Conservation (phyloP, 1,284 basidiomycete species). For the Xerocomus nothofagi region DNA sequence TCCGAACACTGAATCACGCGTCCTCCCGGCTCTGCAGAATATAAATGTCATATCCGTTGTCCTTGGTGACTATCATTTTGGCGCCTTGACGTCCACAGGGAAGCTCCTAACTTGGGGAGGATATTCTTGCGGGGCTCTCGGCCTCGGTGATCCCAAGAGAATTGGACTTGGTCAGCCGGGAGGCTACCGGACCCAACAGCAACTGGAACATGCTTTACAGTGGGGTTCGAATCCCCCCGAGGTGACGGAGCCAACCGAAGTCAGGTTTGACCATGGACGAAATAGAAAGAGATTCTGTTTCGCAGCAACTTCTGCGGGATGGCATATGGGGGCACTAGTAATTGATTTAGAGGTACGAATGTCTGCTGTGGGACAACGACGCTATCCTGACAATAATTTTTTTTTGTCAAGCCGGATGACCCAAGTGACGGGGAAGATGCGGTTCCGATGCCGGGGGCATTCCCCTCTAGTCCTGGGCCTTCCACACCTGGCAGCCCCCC, state of each 20-base stretch:
- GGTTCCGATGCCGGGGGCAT: slow-evolving; percentile 28
- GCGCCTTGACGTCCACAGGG: slow-evolving; percentile 77
- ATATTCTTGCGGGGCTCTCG: slow-evolving; percentile 78
- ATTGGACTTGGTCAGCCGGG: slow-evolving; percentile 59
- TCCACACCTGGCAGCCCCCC: slow-evolving; percentile 10
- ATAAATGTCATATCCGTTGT: slow-evolving; percentile 78
- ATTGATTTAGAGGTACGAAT: slow-evolving; percentile 70
- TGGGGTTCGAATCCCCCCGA: slow-evolving; percentile 40
- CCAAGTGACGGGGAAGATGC: slow-evolving; percentile 15
- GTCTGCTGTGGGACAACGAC: not conserved
- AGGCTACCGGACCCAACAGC: slow-evolving; percentile 47
- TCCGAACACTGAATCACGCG: slow-evolving; percentile 47
- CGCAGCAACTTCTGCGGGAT: slow-evolving; percentile 75
- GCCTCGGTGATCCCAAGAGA: slow-evolving; percentile 69
- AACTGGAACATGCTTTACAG: slow-evolving; percentile 35
- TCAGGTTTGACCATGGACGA: slow-evolving; percentile 63
- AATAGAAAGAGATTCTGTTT: slow-evolving; percentile 71
- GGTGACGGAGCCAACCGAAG: slow-evolving; percentile 63
- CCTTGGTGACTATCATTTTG: slow-evolving; percentile 88
- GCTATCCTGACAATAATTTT: slow-evolving; percentile 5
- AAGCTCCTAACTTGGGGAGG: slow-evolving; percentile 83
- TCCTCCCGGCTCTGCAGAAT: slow-evolving; percentile 72
- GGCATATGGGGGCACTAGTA: slow-evolving; percentile 87
- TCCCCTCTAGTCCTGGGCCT: slow-evolving; percentile 20
- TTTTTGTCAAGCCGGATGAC: slow-evolving; percentile 17